Evolutionary conservation across 176 grass and related monocot genomes (phyloP), one percentile per base, ranked within the genome.

Genomic region (Stipa capillata): DNA sequence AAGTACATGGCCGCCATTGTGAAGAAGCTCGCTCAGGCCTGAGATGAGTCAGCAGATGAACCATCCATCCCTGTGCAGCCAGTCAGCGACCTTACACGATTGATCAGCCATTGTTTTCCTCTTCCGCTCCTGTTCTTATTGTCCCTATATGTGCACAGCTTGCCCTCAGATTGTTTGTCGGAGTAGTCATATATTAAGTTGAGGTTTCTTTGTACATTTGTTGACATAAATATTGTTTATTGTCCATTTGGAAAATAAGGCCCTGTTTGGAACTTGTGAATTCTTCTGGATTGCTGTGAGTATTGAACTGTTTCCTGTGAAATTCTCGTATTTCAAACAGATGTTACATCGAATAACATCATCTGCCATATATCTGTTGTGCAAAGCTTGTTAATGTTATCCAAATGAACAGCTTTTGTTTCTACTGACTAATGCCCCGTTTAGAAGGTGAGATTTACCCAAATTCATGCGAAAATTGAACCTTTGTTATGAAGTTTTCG

Each of bases 1-100:
- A 91, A 94, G 67, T 89, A 94, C 86, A 94, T 94, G 92, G 84
- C 89, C 42, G 85, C 89, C 54, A 91, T 94, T 16, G 73, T 94
- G 65, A 91, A 94, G 44, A 90, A 86, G 69, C 88, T 90, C 5
- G 73, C 51, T 5, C 84, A 74, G 62, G 79, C 31, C 42, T 84
- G 49, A 87, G 58, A 47, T 80, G 54, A 64, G 37, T 50, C 24
- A 79, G 24, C 51, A 29, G 35, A 75, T 56, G 33, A 17, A 28
- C 24, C 51, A 6, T 56, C 27, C 47, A 69, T 44, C 59, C 14
- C 40, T 75, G 68, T 79, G 72, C 80, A 86, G 81, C 52, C 62
- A 40, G 62, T 65, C 35, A 65, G 34, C 44, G 42, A 91, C 80
- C 36, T 49, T 55, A 69, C 47, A 33, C 29, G 4, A 59, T 81